These are phyloP conservation scores for Zopfia rhizophila DNA, from an alignment of 2,329 filamentous ascomycete genomes.

Conservation along the genomic window DNA sequence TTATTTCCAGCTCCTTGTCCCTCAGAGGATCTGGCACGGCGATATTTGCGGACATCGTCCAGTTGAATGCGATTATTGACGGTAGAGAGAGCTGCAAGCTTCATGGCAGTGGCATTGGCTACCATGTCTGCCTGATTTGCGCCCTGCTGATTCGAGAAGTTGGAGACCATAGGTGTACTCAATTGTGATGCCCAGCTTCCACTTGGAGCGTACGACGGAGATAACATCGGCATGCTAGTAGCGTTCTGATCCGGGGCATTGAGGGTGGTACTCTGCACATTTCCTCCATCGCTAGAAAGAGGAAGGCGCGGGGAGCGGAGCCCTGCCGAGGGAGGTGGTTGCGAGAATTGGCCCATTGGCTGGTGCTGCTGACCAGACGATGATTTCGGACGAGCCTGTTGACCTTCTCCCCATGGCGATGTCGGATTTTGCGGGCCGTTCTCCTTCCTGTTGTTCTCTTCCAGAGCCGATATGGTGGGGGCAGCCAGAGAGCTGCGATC, in stretches of 20 bases:
- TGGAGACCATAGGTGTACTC: slow-evolving; percentile 94
- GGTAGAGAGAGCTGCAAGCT: slow-evolving; percentile 93
- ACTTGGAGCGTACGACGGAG: slow-evolving; percentile 78
- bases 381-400: slow-evolving; percentile 76
- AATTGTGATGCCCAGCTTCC: slow-evolving; percentile 99
- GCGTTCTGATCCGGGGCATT: slow-evolving; percentile 74
- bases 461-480: slow-evolving; percentile 77
- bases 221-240: slow-evolving; percentile 83
- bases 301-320: slow-evolving; percentile 83
- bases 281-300: slow-evolving; percentile 70
- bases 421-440: slow-evolving; percentile 73
- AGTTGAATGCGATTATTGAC: slow-evolving; percentile 98
- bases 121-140: slow-evolving; percentile 93
- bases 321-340: slow-evolving; percentile 78
- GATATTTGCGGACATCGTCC: slow-evolving; percentile 96
- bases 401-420: slow-evolving; percentile 81
- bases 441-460: slow-evolving; percentile 70
- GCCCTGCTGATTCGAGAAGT: slow-evolving; percentile 72
- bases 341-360: slow-evolving; percentile 90
- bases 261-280: slow-evolving; percentile 86
- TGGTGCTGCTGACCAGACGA: slow-evolving; percentile 73
- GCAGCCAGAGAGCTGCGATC: slow-evolving; percentile 78
- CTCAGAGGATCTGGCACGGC: slow-evolving; percentile 89
- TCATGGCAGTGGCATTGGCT: slow-evolving; percentile 98
- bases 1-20: slow-evolving; percentile 69